Evolutionary conservation across 371 early-diverging fungal species (phyloP), one percentile per base, ranked within the genome.

Genomic region (Lichtheimia ramosa): DNA sequence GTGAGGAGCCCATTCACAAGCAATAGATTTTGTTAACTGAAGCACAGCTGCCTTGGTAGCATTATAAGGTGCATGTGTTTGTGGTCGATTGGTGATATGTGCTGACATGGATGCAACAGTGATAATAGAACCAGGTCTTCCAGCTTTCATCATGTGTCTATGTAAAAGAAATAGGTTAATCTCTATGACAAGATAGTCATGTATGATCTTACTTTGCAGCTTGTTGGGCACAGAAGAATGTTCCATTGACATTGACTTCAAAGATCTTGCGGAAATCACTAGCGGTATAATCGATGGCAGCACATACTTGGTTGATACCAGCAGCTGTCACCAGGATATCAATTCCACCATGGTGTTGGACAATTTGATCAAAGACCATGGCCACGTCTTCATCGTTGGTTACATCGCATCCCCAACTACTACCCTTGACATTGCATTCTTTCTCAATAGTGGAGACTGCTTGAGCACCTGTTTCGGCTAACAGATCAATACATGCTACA

Each of bases 1-100:
- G 50, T 75, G 62, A n/a, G 64, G 70, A n/a, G 77, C 76, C 77
- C 79, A 79, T 54, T 79, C 77, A 55, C 69, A 64, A 13, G 74
- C 72, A 16, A 76, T 50, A 3, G 77, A 76, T 48, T 71, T 75
- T 13, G 74, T 69, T 12, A 79, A 55, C 42, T 75, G 75, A 49
- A 70, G 58, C 3, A 79, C 79, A 7, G 74, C 79, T 0, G 74
- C 76, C 54, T 79, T 79, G 54, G 76, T 69, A 8, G 79, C 76
- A 55, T 79, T 79, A 50, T 79, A 79, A 20, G 72, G 69, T 46
- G 68, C 68, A 55, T 79, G 79, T 0, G 57, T 42, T 28, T 75
- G 79, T 16, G 75, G 75, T 14, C 58, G 50, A 54, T 75, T 75
- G 25, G 69, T 66, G 28, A 79, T 63, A 51, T 70, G 67, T 13